phyloP scores from a whole-genome alignment of 345 rosid genomes.

The Gossypium sturtianum region DNA sequence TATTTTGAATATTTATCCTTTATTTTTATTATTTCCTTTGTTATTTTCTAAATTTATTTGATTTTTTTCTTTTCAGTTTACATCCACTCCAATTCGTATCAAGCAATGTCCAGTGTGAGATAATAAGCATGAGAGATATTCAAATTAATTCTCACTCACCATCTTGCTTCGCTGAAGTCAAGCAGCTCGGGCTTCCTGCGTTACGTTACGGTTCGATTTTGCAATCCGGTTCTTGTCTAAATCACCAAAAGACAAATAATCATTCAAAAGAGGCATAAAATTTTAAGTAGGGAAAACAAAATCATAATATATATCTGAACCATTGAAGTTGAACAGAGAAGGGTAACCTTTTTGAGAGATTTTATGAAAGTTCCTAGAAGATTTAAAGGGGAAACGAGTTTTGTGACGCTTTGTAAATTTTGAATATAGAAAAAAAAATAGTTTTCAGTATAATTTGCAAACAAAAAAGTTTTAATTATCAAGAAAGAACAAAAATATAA shows the following conservation, averaged over 20 bases:
- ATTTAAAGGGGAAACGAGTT: conserved; percentile 67
- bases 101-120: background rate
- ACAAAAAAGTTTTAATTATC: too few relatives aligned
- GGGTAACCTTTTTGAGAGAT: conserved; percentile 52
- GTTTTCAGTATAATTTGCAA: too few relatives aligned
- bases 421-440: too few relatives aligned
- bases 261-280: background rate
- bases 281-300: background rate
- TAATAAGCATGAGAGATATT: background rate
- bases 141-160: conserved; percentile 30
- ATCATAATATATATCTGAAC: background rate
- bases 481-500: too few relatives aligned
- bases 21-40: too few relatives aligned
- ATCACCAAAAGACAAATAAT: conserved; percentile 1
- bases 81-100: too few relatives aligned
- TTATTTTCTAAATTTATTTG: too few relatives aligned
- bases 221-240: conserved; percentile 58
- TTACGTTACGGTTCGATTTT: conserved; percentile 49
- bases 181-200: conserved; percentile 62
- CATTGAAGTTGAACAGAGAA: background rate
- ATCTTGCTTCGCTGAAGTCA: conserved; percentile 75
- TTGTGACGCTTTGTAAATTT: conserved; percentile 50
- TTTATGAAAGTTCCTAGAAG: conserved; percentile 73
- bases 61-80: too few relatives aligned
- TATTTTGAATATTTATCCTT: too few relatives aligned